phyloP scores from a whole-genome alignment of 345 rosid species.

The Brassica incana region DNA sequence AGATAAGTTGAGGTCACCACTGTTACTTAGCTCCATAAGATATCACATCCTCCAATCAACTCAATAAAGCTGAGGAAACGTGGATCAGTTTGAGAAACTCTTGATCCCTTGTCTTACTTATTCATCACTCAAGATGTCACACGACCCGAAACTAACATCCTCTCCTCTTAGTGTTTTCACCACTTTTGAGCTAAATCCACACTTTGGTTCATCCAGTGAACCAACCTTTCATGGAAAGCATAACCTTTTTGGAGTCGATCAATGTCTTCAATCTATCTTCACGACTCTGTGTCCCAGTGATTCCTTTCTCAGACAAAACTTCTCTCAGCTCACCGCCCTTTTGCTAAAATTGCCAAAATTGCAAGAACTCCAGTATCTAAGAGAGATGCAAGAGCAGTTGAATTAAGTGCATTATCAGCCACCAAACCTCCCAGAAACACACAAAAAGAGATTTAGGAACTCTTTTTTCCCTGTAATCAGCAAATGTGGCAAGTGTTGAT shows the following conservation, averaged over 20 bases:
- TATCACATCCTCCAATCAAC: constrained; percentile 93
- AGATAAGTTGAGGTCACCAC: constrained; percentile 58
- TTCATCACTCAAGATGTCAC: constrained; percentile 75
- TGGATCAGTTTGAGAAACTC: constrained; percentile 93
- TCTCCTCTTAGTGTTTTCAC: constrained; percentile 75
- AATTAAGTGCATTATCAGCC: constrained; percentile 85
- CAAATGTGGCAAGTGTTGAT: not conserved
- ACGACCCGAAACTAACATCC: constrained; percentile 67
- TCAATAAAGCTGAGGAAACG: constrained; percentile 95
- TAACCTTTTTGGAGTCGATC: constrained; percentile 61
- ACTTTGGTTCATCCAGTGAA: constrained; percentile 71
- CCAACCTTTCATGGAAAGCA: constrained; percentile 94
- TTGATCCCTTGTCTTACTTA: constrained; percentile 95
- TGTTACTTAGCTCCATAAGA: constrained; percentile 69
- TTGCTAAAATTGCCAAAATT: constrained; percentile 30
- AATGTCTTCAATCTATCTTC: constrained; percentile 66
- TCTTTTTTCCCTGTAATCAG: constrained; percentile 6
- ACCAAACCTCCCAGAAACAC: constrained; percentile 89
- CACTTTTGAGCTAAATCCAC: constrained; percentile 96
- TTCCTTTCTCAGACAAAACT: constrained; percentile 64
- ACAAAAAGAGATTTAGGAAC: not conserved
- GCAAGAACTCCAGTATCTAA: no score
- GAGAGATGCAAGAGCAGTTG: constrained; percentile 68
- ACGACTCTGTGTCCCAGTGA: constrained; percentile 47
- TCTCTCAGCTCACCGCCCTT: constrained; percentile 80